phyloP scores from a whole-genome alignment of 768 basidiomycete species.

The Hydnomerulius pinastri region DNA sequence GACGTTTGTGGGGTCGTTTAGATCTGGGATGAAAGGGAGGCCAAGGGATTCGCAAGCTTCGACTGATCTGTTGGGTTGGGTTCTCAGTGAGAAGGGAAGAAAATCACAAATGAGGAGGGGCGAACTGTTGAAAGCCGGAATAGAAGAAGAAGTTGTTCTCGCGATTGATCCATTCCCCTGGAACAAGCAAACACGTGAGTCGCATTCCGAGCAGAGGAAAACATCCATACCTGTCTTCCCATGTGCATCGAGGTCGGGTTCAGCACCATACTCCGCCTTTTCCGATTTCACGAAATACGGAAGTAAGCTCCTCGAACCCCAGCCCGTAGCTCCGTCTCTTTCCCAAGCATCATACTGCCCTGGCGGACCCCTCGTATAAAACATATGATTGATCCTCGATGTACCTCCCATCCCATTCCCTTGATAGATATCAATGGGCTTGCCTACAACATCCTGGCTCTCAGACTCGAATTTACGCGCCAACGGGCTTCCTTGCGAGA shows the following conservation, averaged over 20 bases:
- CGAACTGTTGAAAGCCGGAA: slow-evolving; percentile 2
- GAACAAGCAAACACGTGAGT: neutral
- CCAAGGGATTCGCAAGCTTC: neutral
- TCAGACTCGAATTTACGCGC: neutral
- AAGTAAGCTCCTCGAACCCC: slow-evolving; percentile 35
- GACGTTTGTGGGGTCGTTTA: neutral
- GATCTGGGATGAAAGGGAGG: neutral
- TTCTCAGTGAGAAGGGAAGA: neutral
- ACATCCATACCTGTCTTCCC: neutral
- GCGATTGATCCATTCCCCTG: slow-evolving; percentile 6
- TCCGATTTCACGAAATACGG: slow-evolving; percentile 38
- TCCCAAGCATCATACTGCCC: slow-evolving; percentile 35
- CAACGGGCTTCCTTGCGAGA: neutral
- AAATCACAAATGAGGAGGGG: neutral
- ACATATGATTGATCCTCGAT: slow-evolving; percentile 46
- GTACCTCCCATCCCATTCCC: slow-evolving; percentile 44
- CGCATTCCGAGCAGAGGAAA: neutral
- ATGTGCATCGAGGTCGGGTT: slow-evolving; percentile 6
- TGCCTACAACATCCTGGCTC: slow-evolving; percentile 7
- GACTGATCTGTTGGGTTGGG: neutral
- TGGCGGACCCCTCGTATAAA: slow-evolving; percentile 30
- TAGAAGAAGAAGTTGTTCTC: neutral
- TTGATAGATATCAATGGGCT: slow-evolving; percentile 14
- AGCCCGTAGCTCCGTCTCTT: slow-evolving; percentile 31
- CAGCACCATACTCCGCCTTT: slow-evolving; percentile 5